Conservation (phyloP, 2,329 filamentous ascomycete genomes). For the Oidium heveae region DNA sequence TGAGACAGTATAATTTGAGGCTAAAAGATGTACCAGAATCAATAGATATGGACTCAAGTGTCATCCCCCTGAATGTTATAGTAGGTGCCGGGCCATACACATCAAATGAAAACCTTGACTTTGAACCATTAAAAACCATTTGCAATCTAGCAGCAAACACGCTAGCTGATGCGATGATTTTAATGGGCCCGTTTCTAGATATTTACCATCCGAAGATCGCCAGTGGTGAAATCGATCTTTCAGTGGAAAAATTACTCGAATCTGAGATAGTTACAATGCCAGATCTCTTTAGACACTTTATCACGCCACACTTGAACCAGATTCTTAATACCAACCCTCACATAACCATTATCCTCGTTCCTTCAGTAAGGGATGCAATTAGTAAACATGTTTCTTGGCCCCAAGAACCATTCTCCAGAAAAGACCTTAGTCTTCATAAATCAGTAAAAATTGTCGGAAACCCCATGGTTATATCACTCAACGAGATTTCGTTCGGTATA, state of each 20-base stretch:
- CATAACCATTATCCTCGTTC: constrained; percentile 59
- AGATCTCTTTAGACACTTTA: constrained; percentile 60
- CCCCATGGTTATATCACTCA: constrained; percentile 69
- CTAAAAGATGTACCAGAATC: constrained; percentile 38
- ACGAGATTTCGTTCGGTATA: constrained; percentile 63
- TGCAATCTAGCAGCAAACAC: constrained; percentile 52
- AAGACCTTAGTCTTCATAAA: constrained; percentile 56
- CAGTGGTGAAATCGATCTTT: constrained; percentile 52
- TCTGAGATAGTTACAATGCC: constrained; percentile 57
- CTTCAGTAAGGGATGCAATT: constrained; percentile 60
- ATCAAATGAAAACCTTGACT: constrained; percentile 74
- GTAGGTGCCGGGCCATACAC: constrained; percentile 77
- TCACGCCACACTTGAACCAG: constrained; percentile 46
- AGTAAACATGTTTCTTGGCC: constrained; percentile 75
- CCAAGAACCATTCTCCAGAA: constrained; percentile 41
- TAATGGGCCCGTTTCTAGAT: constrained; percentile 76
- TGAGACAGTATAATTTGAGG: constrained; percentile 44
- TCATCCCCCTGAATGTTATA: constrained; percentile 48
- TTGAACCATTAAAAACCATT: constrained; percentile 61
- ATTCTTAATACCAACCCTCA: constrained; percentile 47
- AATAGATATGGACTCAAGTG: constrained; percentile 30
- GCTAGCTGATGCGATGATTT: constrained; percentile 52
- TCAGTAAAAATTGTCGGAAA: constrained; percentile 60
- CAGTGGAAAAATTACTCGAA: constrained; percentile 38
- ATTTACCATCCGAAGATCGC: constrained; percentile 73